Conservation (phyloP, 2,329 filamentous ascomycete genomes). For the Akanthomyces lecanii region DNA sequence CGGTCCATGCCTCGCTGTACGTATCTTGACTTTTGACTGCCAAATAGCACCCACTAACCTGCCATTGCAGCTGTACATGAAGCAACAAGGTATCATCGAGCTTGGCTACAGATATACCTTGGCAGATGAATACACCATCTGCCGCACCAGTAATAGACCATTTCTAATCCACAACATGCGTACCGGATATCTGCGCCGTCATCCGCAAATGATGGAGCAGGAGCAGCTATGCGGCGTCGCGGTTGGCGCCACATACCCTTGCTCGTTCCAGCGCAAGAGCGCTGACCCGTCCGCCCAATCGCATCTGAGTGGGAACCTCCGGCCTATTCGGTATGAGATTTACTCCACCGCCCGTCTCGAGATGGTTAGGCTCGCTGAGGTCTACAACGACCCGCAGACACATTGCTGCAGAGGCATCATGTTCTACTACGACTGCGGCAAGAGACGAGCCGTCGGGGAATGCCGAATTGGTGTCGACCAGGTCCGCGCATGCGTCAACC, state of each 20-base stretch:
- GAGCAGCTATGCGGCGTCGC: conserved; percentile 2
- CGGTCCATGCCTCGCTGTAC: conserved; percentile 7
- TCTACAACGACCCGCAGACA: neutral
- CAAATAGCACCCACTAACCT: neutral
- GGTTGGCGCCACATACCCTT: neutral
- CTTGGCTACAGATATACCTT: conserved; percentile 7
- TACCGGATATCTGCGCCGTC: neutral
- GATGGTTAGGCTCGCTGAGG: neutral
- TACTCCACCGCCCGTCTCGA: conserved; percentile 9
- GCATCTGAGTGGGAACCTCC: neutral
- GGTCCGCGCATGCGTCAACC: neutral
- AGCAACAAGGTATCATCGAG: conserved; percentile 5
- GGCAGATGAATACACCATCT: conserved; percentile 1
- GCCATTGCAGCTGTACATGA: conserved; percentile 1
- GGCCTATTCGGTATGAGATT: neutral
- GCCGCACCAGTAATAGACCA: neutral
- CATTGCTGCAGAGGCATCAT: conserved; percentile 6
- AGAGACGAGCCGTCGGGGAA: neutral
- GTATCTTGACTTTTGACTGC: neutral
- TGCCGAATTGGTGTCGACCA: conserved; percentile 9
- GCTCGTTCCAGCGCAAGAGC: neutral
- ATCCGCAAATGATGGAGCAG: conserved; percentile 2
- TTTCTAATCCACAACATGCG: neutral
- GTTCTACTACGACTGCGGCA: conserved; percentile 4
- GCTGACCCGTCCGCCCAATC: neutral